phyloP scores from a whole-genome alignment of 2,329 filamentous ascomycete genomes.

The Colletotrichum viniferum region DNA sequence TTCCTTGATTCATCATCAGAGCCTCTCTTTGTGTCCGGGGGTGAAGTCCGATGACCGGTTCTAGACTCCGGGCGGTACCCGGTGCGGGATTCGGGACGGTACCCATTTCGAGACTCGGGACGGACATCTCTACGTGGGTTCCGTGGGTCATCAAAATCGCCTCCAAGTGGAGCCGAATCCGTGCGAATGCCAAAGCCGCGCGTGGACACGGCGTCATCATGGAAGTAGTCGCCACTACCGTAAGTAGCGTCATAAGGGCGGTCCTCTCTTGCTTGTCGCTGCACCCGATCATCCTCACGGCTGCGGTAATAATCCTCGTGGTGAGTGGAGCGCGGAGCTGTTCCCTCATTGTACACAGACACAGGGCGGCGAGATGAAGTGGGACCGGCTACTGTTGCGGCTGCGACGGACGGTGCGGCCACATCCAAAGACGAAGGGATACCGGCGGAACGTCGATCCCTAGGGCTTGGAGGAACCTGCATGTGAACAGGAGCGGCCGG shows the following conservation, averaged over 20 bases:
- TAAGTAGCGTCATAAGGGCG: constrained; percentile 37
- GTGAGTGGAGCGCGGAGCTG: constrained; percentile 44
- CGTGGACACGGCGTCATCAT: constrained; percentile 48
- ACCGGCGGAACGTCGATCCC: constrained; percentile 27
- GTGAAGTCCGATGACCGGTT: constrained; percentile 25
- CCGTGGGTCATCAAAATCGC: constrained; percentile 46
- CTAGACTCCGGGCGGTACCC: constrained; percentile 43
- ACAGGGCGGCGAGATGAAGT: constrained; percentile 45
- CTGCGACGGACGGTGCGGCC: constrained; percentile 6
- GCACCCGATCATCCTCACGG: constrained; percentile 51
- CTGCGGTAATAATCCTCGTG: constrained; percentile 54
- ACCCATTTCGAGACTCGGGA: constrained; percentile 30
- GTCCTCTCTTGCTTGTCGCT: constrained; percentile 45
- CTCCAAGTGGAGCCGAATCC: constrained; percentile 34
- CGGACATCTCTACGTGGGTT: constrained; percentile 33
- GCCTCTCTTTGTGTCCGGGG: constrained; percentile 13
- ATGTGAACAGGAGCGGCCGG: constrained; percentile 31
- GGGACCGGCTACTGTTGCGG: constrained; percentile 25
- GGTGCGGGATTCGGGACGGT: constrained; percentile 30
- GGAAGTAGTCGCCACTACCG: constrained; percentile 40
- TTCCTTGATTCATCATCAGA: constrained; percentile 16
- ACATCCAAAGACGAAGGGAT: constrained; percentile 8
- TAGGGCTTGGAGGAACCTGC: constrained; percentile 38
- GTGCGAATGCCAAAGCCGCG: constrained; percentile 60
- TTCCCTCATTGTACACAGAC: constrained; percentile 58